A percentile compares a stretch with the other conserved stretches of the same genome.
Evolutionary conservation across 495 filamentous ascomycete genomes (phyloP).

Genomic region (Aspergillus ostianus): DNA sequence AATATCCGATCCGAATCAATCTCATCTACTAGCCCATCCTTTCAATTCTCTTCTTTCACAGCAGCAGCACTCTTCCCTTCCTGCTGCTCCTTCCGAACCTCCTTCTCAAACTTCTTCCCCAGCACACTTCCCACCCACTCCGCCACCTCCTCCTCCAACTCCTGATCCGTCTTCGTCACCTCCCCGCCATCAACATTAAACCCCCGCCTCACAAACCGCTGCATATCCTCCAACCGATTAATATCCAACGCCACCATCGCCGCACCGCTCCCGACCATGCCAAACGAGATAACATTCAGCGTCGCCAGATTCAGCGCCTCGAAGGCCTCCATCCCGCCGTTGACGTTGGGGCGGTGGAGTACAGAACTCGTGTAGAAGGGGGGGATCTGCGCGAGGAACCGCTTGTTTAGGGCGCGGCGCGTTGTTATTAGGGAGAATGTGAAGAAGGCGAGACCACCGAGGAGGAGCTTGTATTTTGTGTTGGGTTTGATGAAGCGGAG

Average conservation of each 20-base stretch:
- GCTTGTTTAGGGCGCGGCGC: slow-evolving; percentile 60
- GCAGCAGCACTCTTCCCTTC: slow-evolving; percentile 13
- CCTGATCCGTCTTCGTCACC: slow-evolving; percentile 37
- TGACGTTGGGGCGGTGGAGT: slow-evolving; percentile 42
- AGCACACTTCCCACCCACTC: slow-evolving; percentile 67
- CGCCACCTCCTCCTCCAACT: slow-evolving; percentile 66
- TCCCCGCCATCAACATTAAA: slow-evolving; percentile 41
- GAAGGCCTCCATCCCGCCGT: slow-evolving; percentile 63
- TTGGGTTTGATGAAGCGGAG: slow-evolving; percentile 17
- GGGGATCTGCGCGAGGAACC: slow-evolving; percentile 53
- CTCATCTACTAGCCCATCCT: neutral
- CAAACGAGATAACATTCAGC: slow-evolving; percentile 69
- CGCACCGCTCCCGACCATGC: slow-evolving; percentile 67
- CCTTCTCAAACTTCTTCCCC: slow-evolving; percentile 50
- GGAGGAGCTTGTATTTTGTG: slow-evolving; percentile 54
- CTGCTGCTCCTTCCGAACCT: slow-evolving; percentile 38
- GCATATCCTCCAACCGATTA: slow-evolving; percentile 66
- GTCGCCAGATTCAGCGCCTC: slow-evolving; percentile 83
- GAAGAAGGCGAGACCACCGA: slow-evolving; percentile 72
- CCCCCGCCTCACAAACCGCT: slow-evolving; percentile 49
- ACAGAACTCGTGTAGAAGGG: slow-evolving; percentile 63
- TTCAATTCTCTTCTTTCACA: neutral
- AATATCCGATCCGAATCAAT: slow-evolving; percentile 3
- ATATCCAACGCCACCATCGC: slow-evolving; percentile 70
- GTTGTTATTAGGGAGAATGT: slow-evolving; percentile 66